A percentile compares a stretch with the other conserved stretches of the same genome.
Conservation (phyloP, 1,139 yeast genomes). For the Saccharomyces pastorianus region DNA sequence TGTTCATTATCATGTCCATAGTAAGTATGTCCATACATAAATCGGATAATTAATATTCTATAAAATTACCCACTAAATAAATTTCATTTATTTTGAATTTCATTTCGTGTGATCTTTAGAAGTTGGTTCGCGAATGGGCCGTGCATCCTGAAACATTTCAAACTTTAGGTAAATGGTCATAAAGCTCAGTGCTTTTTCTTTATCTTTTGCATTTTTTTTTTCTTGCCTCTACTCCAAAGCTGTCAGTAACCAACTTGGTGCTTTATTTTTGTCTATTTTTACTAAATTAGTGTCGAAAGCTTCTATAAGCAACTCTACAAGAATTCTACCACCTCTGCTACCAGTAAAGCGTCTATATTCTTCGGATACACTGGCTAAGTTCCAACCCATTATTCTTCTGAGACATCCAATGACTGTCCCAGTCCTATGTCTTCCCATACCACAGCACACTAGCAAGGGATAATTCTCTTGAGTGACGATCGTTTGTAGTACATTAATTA, state of each 20-base stretch:
- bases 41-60: slow-evolving; percentile 1
- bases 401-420: slow-evolving; percentile 94
- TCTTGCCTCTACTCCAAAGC: slow-evolving; percentile 13
- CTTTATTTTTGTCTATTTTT: slow-evolving; percentile 24
- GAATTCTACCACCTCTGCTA: slow-evolving; percentile 79
- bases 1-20: background rate
- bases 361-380: slow-evolving; percentile 84
- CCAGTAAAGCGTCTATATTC: slow-evolving; percentile 93
- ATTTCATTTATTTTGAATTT: background rate
- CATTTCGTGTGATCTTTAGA: background rate
- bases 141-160: background rate
- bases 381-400: slow-evolving; percentile 90
- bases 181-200: background rate
- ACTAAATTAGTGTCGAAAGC: slow-evolving; percentile 34
- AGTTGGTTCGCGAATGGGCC: background rate
- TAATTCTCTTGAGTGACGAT: slow-evolving; percentile 65
- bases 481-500: slow-evolving; percentile 67
- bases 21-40: background rate
- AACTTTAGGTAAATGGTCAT: background rate
- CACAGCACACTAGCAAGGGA: slow-evolving; percentile 87
- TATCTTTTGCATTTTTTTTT: background rate
- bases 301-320: slow-evolving; percentile 85
- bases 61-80: background rate
- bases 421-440: slow-evolving; percentile 95
- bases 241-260: slow-evolving; percentile 29